Base-by-base conservation (phyloP, 345 rosid genomes). In the Brassica rapa region DNA sequence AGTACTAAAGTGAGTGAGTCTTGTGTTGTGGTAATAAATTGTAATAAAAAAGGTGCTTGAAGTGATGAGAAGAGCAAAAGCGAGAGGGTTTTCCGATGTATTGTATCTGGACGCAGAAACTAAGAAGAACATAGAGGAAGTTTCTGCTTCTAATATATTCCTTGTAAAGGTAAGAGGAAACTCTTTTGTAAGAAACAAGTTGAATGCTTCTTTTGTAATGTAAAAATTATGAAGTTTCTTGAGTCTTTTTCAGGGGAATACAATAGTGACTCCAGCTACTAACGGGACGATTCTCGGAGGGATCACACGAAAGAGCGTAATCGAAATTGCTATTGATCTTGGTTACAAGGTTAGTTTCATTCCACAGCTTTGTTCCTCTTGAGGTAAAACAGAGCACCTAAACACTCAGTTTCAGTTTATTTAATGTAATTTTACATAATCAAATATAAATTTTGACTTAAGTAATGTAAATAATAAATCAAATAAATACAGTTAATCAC, bases 81-180 rank as follows among this genome's bases (percentile, higher is more conserved):
- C 56, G 81, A 85, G 86, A 68, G 97, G 98, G 65, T 90, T 89
- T 76, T 88, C 93, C 8, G 97, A 94, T 80, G 94, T 90, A 41
- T 37, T 94, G 77, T 94, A 88, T 79, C 95, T 94, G n/a, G 98
- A 92, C 74, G 86, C 97, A 0, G 85, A 83, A 29, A 80, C 82
- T 41, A 84, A 80, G 74, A 88, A 88, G 71, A 70, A 89, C 62
- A 10, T 94, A 56, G 97, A 94, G 84, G 98, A 94, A 77, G 96
- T 88, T 12, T 92, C 98, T 76, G 84, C 97, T 71, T 86, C 95
- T 76, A 94, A 92, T 77, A 86, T 94, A 63, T 94, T 94, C 77
- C 49, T 91, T 27, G 89, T 88, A 5, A 94, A 92, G 97, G 98
- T 89, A 71, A 25, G 10, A 11, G 21, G 15, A 61, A 4, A 60